Base-by-base conservation (phyloP, 805 yeast genomes). In the Pichia nakasei region DNA sequence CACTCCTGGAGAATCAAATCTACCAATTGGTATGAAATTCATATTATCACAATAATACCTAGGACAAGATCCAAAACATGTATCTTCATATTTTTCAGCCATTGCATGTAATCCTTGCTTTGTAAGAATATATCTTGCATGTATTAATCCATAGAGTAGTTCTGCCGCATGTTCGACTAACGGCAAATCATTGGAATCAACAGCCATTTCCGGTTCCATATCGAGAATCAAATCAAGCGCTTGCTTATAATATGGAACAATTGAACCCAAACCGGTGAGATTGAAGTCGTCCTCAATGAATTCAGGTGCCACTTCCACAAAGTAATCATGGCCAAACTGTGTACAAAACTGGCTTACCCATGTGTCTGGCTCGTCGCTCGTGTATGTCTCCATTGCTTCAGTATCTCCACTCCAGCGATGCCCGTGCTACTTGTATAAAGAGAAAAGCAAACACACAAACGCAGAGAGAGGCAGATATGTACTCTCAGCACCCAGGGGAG, bases 231-330 rank as follows among this genome's bases (percentile, higher is more conserved):
- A 74, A 64, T 91, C 96, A 49, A 91, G 67, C 2, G 97, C 96
- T 58, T 88, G 95, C 56, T 91, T 70, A 63, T 89, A 93, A 59
- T 81, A 85, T 4, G 97, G 95, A 9, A 93, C 96, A 46, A 85
- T 78, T 51, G 81, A 75, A 27, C 83, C 73, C 42, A 93, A 71
- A 1, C 97, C 97, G 1, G 97, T 89, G 56, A 93, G 72, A 60
- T 93, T 93, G 72, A 93, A 93, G 53, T 93, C 97, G 63, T 93
- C 98, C 55, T 89, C 97, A 48, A 93, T 86, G 63, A 88, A 93
- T 40, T 87, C 96, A 39, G 85, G 87, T 1, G 88, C 74, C 6
- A 93, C 96, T 53, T 89, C 94, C 37, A 89, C 95, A 62, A 88
- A 88, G 61, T 81, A 91, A 58, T 93, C 94, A 60, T 85, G 91